These are phyloP conservation scores for Blumeriella jaapii DNA, from an alignment of 2,329 filamentous ascomycete species.

Conservation along the genomic window DNA sequence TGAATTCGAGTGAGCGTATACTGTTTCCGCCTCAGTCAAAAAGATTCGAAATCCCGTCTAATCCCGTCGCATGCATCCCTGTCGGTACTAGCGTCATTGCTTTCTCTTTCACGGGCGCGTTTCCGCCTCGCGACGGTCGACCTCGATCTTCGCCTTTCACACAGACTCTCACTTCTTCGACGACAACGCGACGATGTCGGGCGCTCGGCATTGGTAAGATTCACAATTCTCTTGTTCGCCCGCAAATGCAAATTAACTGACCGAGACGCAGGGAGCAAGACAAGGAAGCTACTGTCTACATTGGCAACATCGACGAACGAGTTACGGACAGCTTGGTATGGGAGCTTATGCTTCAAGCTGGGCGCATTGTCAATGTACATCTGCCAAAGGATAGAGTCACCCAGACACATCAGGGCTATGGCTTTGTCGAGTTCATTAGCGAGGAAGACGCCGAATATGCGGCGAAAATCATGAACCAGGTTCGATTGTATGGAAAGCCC, in stretches of 20 bases:
- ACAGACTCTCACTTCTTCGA: slow-evolving; percentile 4
- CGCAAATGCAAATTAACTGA: not conserved
- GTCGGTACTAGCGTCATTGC: slow-evolving; percentile 9
- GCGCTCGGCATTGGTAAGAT: slow-evolving; percentile 63
- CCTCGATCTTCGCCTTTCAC: slow-evolving; percentile 7
- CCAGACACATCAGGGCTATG: slow-evolving; percentile 92
- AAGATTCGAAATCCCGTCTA: slow-evolving; percentile 12
- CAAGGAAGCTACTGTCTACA: slow-evolving; percentile 95
- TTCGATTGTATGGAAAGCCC: slow-evolving; percentile 85
- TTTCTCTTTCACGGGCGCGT: slow-evolving; percentile 7
- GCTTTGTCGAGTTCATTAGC: slow-evolving; percentile 95
- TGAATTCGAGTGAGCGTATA: too few relatives aligned
- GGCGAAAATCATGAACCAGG: slow-evolving; percentile 90
- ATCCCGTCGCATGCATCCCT: slow-evolving; percentile 8
- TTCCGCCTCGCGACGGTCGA: slow-evolving; percentile 17
- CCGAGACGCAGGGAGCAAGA: slow-evolving; percentile 70
- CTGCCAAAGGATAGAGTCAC: slow-evolving; percentile 97
- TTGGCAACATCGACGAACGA: slow-evolving; percentile 96
- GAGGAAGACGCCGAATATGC: slow-evolving; percentile 96
- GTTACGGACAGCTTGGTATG: slow-evolving; percentile 83
- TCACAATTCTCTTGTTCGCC: too few relatives aligned
- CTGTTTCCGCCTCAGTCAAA: too few relatives aligned
- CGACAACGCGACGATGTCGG: too few relatives aligned
- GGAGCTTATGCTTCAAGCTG: slow-evolving; percentile 97
- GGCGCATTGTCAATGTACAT: slow-evolving; percentile 95